Base-by-base conservation (phyloP, 306 rosid genomes). In the Lupinus albus region DNA sequence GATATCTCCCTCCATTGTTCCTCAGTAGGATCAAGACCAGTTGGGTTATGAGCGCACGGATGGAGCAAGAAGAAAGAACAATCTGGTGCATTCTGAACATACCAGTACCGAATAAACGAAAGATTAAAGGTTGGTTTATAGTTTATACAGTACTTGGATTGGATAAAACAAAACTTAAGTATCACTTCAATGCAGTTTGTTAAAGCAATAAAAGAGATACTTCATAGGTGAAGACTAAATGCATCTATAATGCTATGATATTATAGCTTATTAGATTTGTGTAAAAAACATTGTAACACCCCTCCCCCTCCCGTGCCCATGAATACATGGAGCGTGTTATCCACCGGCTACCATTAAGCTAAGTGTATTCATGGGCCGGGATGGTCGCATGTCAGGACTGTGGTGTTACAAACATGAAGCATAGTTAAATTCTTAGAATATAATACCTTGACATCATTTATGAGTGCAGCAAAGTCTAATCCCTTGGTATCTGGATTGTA, bases 1-100 rank as follows among this genome's bases (percentile, higher is more conserved):
- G 97, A 88, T 55, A 91, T 86, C 68, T 88, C 95, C 76, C 83
- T 84, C 95, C 97, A 91, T 70, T 86, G 92, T 68, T 88, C 97
- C 77, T 84, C 92, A 2, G 87, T 56, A 8, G 92, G 95, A 71
- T 91, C 95, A 67, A 88, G 89, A 63, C 95, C 97, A 11, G 95
- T 86, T 55, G 95, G 95, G 59, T 91, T 91, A 74, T 88, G 97
- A 56, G 95, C 95, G 64, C 97, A 91, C 6, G 92, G 95, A 79
- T 88, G 97, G 68, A 91, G 92, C 66, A 88, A 84, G 79, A 91
- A 88, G 83, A 91, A 86, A 41, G 91, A 91, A 60, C 87, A 80
- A 55, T 83, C 79, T 52, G 95, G 95, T 76, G 95, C 97, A 78
- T 84, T 91, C 97, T 88, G 60, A 67, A 52, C 50, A 72, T 52